A percentile compares a stretch with the other conserved stretches of the same genome.
Evolutionary conservation across 208 protist genomes (phyloP).

Genomic region (Phytomonas sp.): DNA sequence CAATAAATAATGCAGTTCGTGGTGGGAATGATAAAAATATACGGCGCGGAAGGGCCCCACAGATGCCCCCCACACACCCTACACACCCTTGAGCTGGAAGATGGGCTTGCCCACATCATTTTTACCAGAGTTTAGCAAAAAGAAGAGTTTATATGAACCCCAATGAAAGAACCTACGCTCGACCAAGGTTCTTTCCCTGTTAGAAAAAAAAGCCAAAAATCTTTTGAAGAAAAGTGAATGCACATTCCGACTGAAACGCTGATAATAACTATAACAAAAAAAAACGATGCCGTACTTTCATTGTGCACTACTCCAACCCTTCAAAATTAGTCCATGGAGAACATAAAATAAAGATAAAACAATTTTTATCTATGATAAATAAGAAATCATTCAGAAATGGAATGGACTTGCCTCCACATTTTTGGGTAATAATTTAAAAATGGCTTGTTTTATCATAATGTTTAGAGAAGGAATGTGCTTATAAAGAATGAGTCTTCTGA

Average conservation of each 20-base stretch:
- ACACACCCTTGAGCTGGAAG: neutral
- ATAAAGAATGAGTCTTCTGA: neutral
- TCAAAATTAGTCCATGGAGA: neutral
- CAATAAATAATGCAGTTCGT: too few relatives aligned
- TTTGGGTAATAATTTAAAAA: neutral
- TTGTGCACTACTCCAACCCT: neutral
- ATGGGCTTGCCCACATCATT: neutral
- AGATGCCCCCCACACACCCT: too few relatives aligned
- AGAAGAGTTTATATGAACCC: neutral
- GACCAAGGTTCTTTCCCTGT: neutral
- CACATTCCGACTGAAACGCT: neutral
- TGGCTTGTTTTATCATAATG: neutral
- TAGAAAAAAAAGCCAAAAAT: neutral
- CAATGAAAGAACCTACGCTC: neutral
- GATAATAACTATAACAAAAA: neutral
- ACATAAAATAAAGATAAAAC: neutral
- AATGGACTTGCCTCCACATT: neutral
- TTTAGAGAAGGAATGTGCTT: neutral
- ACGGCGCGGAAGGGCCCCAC: neutral
- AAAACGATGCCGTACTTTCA: neutral
- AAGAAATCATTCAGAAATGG: neutral
- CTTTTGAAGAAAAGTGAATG: neutral
- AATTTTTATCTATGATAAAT: neutral
- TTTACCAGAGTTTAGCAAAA: neutral
- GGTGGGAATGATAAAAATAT: neutral